These are phyloP conservation scores for Aspergillus glaucus DNA, from an alignment of 2,329 filamentous ascomycete species.

Conservation along the genomic window DNA sequence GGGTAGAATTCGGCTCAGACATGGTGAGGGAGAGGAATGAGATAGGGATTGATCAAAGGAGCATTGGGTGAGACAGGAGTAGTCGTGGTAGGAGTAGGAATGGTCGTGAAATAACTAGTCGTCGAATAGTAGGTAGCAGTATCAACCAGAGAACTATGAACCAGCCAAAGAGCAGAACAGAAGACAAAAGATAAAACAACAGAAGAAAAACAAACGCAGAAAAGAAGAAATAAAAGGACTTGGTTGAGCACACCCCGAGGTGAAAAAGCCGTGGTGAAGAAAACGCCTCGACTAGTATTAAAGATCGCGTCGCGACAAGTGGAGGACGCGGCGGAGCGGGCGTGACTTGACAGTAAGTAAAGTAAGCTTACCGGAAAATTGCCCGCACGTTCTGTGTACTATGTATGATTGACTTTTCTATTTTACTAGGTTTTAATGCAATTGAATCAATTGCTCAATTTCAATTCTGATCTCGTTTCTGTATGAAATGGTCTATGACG, in stretches of 20 bases:
- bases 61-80: not conserved
- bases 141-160: not conserved
- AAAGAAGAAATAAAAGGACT: not conserved
- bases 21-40: constrained; percentile 15
- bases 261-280: not conserved
- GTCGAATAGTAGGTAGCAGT: not conserved
- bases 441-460: too few species aligned
- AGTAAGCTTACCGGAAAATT: not conserved
- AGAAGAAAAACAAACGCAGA: not conserved
- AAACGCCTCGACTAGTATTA: not conserved
- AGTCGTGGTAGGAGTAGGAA: not conserved
- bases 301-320: not conserved
- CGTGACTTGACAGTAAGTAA: not conserved
- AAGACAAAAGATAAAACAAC: not conserved
- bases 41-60: not conserved
- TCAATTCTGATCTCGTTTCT: too few species aligned
- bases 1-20: constrained; percentile 31
- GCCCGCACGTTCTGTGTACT: not conserved
- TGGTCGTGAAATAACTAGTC: not conserved
- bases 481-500: too few species aligned
- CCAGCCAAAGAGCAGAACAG: not conserved
- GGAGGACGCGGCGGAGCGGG: not conserved
- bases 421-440: too few species aligned
- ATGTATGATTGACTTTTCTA: not conserved
- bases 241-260: not conserved